Evolutionary conservation across 176 grass and related monocot species (phyloP), one percentile per base, ranked within the genome.

Genomic region (Carex kokanica): DNA sequence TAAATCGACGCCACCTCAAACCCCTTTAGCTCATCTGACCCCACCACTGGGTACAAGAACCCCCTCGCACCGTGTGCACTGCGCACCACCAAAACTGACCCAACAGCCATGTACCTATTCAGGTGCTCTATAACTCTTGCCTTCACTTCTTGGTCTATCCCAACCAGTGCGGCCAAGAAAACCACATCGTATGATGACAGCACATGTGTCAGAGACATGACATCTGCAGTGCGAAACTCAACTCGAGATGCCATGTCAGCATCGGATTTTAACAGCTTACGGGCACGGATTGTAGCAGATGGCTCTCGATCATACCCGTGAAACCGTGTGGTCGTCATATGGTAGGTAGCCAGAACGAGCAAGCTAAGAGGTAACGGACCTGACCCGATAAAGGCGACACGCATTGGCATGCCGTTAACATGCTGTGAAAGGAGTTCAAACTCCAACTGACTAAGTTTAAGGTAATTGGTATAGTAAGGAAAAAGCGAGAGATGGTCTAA

Each of bases 401-500:
- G 43, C 29, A 10, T 84, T 18, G 64, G 82, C 25, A 49, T 47
- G 24, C 64, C 81, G 0, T 79, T 70, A 2, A 88, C 60, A 91
- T 95, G 89, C 61, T 60, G 58, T 15, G 85, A 65, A 18, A 97
- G 80, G 61, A 97, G 84, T 4, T 82, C 72, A 86, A 90, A 83
- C 90, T 97, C 94, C 32, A 94, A 61, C 10, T 89, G 75, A 87
- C 90, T 89, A 18, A 94, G 91, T 75, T 89, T 79, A 71, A 99
- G 45, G 79, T 99, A 99, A 82, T 99, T 99, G 77, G 79, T 85
- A 53, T 89, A 88, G 89, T 95, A 99, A 21, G 96, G 96, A 66
- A 99, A 99, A 12, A 88, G 38, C 0, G 14, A 1, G 1, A 99
- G 82, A 67, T 99, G 89, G 1, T 90, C 80, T 6, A 99, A 86